Base-by-base conservation (phyloP, 2,329 filamentous ascomycete species). In the Tolypocladium pustulatum region DNA sequence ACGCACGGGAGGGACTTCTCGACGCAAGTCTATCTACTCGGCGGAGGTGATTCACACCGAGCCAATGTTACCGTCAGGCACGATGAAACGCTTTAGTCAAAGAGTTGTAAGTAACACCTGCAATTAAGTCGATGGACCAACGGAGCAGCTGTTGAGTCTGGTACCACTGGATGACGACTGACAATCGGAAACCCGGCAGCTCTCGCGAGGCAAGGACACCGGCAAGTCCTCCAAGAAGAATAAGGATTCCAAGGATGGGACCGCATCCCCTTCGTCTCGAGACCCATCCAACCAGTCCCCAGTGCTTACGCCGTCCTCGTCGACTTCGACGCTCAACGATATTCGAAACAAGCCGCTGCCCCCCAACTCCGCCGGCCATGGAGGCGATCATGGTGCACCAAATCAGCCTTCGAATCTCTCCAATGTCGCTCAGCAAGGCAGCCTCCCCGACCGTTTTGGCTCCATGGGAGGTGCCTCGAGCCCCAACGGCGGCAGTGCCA, bases 51-150 rank as follows among this genome's bases (percentile, higher is more conserved):
- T 32, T 10, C 30, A 53, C 20, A 34, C 9, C 49, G 30, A 5
- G 36, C 15, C 49, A 53, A 53, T 53, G 49, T 22, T 53, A 36
- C 49, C 49, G 30, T 53, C 49, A 12, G 49, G 49, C 46, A 59
- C 15, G 20, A 59, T 97, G 93, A 97, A 96, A 81, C 89, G 91
- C 75, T 96, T 97, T 77, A 89, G 91, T 78, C 91, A 96, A 82
- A 90, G 90, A 88, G 91, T 97, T 52, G 65, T 67, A 49, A 62
- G 65, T 66, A 6, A 17, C 58, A 27, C 37, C 62, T 64, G 62
- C 62, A 60, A 55, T 62, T 63, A 66, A n/a, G 64, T 61, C 59
- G 66, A 55, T 9, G 68, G 68, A 61, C 61, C 59, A 66, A 56
- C 25, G 68, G 68, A 62, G 58, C 61, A 38, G 49, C 61, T 41